These are phyloP conservation scores for Tripterygium wilfordii DNA, from an alignment of 177 flowering plant species.

Conservation along the genomic window DNA sequence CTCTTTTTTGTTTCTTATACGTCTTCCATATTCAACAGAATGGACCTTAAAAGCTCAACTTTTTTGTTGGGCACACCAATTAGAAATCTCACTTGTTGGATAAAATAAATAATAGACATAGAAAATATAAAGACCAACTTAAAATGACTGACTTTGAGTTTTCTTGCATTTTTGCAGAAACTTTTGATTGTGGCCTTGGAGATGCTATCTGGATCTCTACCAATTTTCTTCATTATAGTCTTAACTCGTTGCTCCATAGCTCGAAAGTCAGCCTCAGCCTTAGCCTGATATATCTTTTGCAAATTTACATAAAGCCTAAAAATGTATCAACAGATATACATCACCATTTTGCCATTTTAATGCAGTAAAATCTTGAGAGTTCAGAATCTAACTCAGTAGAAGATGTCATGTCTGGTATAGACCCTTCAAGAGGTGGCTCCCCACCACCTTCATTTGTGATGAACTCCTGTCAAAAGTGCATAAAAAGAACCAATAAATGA, in stretches of 20 bases:
- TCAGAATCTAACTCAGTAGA: conserved; percentile 76
- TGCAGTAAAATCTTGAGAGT: not conserved
- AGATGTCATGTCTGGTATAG: conserved; percentile 98
- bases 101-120: too few species aligned
- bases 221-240: conserved; percentile 64
- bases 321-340: conserved; percentile 4
- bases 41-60: too few species aligned
- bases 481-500: not conserved
- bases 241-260: conserved; percentile 61
- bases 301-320: conserved; percentile 81
- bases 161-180: conserved; percentile 92
- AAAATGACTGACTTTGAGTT: conserved; percentile 52
- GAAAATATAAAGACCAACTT: not conserved
- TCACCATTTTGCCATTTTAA: too few species aligned
- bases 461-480: conserved; percentile 57
- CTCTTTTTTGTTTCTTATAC: too few species aligned
- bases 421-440: conserved; percentile 94
- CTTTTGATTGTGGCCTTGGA: conserved; percentile 56
- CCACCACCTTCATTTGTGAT: conserved; percentile 87
- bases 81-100: too few species aligned
- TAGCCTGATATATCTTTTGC: conserved; percentile 89
- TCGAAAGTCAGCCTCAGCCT: conserved; percentile 88
- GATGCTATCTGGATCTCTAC: conserved; percentile 74
- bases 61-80: too few species aligned
- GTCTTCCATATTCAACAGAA: too few species aligned